phyloP scores from a whole-genome alignment of 805 yeast species.

The Pichia cabralensis region DNA sequence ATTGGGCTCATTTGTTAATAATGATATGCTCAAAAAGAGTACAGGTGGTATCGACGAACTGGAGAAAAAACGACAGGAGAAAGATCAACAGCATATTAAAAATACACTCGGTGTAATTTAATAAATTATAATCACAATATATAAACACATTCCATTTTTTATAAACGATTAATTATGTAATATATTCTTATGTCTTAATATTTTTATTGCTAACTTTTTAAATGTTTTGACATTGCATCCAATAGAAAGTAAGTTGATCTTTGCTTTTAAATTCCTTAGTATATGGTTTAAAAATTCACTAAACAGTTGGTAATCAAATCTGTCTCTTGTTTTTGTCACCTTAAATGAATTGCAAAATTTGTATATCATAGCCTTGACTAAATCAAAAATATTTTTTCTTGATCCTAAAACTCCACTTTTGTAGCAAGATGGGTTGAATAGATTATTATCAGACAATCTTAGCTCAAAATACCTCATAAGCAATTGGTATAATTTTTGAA shows the following conservation, averaged over 20 bases:
- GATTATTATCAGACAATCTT: constrained; percentile 1
- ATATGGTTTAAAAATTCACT: constrained; percentile 4
- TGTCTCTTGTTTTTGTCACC: constrained; percentile 6
- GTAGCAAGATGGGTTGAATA: constrained; percentile 14
- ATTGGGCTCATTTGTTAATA: constrained; percentile 75
- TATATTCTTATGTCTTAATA: constrained; percentile 3
- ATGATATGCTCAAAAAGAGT: constrained; percentile 54
- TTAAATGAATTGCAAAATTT: constrained; percentile 15
- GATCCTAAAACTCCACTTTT: constrained; percentile 11
- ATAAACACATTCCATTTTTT: not conserved
- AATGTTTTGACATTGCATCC: not conserved
- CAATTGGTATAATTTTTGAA: constrained; percentile 15
- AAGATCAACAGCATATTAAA: constrained; percentile 65
- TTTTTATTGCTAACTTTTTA: constrained; percentile 1
- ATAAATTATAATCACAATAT: not conserved
- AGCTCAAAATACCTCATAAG: constrained; percentile 4
- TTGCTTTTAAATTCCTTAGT: not conserved
- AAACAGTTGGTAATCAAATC: constrained; percentile 3
- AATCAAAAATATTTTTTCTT: constrained; percentile 10
- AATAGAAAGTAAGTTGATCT: not conserved
- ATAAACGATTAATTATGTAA: not conserved
- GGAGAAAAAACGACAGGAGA: constrained; percentile 55
- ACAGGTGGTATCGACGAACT: constrained; percentile 87
- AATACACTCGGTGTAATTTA: constrained; percentile 28
- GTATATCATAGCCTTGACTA: constrained; percentile 12